Evolutionary conservation across 768 basidiomycete genomes (phyloP).

Genomic region (Amanita muscaria): DNA sequence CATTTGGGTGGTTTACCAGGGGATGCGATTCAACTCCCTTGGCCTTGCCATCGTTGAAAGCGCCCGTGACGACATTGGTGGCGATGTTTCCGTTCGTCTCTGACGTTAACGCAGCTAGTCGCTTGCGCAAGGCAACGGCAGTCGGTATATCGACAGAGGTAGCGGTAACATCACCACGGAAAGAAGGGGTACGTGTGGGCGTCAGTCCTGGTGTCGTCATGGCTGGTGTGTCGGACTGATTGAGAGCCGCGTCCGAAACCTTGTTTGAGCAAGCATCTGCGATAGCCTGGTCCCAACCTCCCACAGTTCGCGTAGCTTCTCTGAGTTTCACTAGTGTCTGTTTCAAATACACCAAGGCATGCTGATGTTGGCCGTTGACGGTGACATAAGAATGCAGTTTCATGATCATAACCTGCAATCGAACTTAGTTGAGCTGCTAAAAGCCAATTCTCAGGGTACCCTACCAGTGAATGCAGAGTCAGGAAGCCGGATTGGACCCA

Average conservation of each 20-base stretch:
- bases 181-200: slow-evolving; percentile 32
- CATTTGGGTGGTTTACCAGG: slow-evolving; percentile 59
- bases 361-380: slow-evolving; percentile 77
- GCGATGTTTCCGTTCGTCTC: slow-evolving; percentile 15
- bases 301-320: slow-evolving; percentile 37
- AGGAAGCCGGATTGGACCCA: slow-evolving; percentile 95
- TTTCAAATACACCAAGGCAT: slow-evolving; percentile 38
- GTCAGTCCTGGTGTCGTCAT: slow-evolving; percentile 17
- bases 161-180: slow-evolving; percentile 36
- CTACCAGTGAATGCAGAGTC: slow-evolving; percentile 75
- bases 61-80: slow-evolving; percentile 5
- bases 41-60: slow-evolving; percentile 11
- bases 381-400: slow-evolving; percentile 94
- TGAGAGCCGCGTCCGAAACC: slow-evolving; percentile 25
- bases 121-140: slow-evolving; percentile 46
- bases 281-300: slow-evolving; percentile 63
- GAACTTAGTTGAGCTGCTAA: neutral
- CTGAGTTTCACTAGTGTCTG: slow-evolving; percentile 36
- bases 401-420: slow-evolving; percentile 71
- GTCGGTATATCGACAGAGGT: slow-evolving; percentile 48
- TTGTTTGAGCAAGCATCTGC: slow-evolving; percentile 37
- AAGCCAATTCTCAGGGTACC: no score
- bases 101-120: slow-evolving; percentile 37
- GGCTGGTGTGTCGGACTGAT: slow-evolving; percentile 8
- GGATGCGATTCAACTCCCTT: slow-evolving; percentile 28